Evolutionary conservation across 1,284 basidiomycete species (phyloP), one percentile per base, ranked within the genome.

Genomic region (Apiotrichum laibachii): DNA sequence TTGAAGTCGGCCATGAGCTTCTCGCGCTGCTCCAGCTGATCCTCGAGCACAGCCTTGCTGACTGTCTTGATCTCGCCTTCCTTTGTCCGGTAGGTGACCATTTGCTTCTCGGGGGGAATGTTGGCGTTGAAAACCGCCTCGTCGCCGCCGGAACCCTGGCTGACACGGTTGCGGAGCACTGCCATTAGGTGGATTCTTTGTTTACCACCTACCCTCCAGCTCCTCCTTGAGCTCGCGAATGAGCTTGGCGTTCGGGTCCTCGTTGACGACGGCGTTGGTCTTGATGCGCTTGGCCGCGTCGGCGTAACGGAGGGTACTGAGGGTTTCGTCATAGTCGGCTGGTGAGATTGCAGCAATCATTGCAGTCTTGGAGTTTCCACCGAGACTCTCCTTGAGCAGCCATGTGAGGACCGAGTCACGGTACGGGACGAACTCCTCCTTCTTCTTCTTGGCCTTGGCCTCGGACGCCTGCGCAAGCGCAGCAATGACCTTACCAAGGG

Each of bases 281-380:
- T 95, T 96, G 82, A 99, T 99, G 86, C 95, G 96, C 87, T 99
- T 99, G 31, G 95, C 94, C 74, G 84, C 92, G 81, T 98, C 94
- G 65, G 95, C 96, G 78, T 99, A 99, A 4, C 95, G 87, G 59
- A 78, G 57, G 7, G 75, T 77, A 49, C 72, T 72, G 56, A 22
- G 8, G 37, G 37, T 39, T 43, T n/a, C 43, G 21, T 64, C 50
- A 72, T 71, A 78, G 79, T 98, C 94, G 40, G 94, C 94, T 18
- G 94, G 94, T 3, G 93, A 88, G 65, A 99, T 98, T 42, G 95
- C 95, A 50, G 95, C 95, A 70, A 99, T 98, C 94, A 95, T 96
- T 5, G 73, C 72, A 5, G 76, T 77, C 80, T 93, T 93, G 21
- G 90, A 92, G 77, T 94, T 94, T 7, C 92, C 92, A 21, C 96